Evolutionary conservation across 1,284 basidiomycete species (phyloP), one percentile per base, ranked within the genome.

Genomic region (Nidula niveotomentosa): DNA sequence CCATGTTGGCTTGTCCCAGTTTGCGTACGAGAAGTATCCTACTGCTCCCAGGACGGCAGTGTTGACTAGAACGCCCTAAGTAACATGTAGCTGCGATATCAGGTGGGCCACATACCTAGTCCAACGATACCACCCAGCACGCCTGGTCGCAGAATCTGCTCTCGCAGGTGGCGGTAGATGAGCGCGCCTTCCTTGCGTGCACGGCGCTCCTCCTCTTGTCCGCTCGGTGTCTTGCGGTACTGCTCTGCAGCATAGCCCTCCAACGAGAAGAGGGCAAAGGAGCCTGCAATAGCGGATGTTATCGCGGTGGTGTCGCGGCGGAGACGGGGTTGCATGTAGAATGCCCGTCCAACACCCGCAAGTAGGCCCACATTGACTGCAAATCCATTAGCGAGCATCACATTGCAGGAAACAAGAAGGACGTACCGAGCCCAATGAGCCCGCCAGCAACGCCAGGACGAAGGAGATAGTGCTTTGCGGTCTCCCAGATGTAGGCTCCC

Each of bases 311-410:
- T 70, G 68, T 92, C 84, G 58, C 79, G 79, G 23, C 85, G 84
- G 47, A 89, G 76, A 55, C 81, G 71, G 18, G 86, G 86, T 53
- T 83, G 75, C n/a, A 76, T 78, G 72, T 91, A 91, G 62, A 88
- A 83, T 8, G 79, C 74, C 65, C 87, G 88, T 9, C 85, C 83
- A 12, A 83, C 75, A 8, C 81, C 80, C 1, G 81, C 81, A 33
- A 92, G 64, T 36, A 92, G 70, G 35, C 90, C 90, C 57, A 92
- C 73, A 68, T 93, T 93, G 52, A 90, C 89, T 90, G 58, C 1
- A 49, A 23, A 17, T 17, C 6, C 54, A 35, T 55, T 37, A 47
- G 23, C 51, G 18, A 30, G n/a, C 41, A 48, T 4, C 46, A 48
- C 5, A 35, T 10, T 23, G 44, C 2, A 57, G 56, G 41, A 2